Evolutionary conservation across 2,329 filamentous ascomycete species (phyloP), one percentile per base, ranked within the genome.

Genomic region (Elsinoe necatrix): DNA sequence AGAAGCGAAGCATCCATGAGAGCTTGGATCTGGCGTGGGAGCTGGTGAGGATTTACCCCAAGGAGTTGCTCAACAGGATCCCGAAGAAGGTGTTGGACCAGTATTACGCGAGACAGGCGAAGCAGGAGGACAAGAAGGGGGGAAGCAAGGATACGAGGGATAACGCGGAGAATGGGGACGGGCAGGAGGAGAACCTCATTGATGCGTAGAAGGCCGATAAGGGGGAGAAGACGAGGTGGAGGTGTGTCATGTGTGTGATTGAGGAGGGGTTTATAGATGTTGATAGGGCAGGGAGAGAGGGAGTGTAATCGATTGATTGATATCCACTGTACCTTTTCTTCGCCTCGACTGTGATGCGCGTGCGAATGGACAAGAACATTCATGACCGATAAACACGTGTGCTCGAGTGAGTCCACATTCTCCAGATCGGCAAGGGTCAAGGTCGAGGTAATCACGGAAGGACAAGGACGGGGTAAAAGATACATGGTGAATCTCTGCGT

Each of bases 11-110:
- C 61, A 95, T 98, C 69, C 91, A 83, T 73, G 93, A 98, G 73
- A 95, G 89, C 45, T 82, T 98, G 61, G 95, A 98, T 67, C 82
- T 95, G 66, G 95, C 93, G 41, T 98, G 93, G 93, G 92, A 89
- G 69, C 76, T 98, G 72, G 84, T 98, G 64, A 85, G 93, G 63
- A 95, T 98, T 73, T 98, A 92, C 80, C 92, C 92, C 73, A 96
- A 95, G 83, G 93, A 98, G 67, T 77, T 96, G 65, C 87, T 98
- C 66, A 98, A 98, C 79, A 89, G 95, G 62, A 78, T 78, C 57
- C 76, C 76, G 48, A 76, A 76, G 68, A 78, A 78, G 72, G 68
- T 78, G 3, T 69, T 79, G 45, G 75, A 79, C 58, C 67, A 77
- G 66, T 79, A 72, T 67, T 79, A 79, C 65, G 70, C 72, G 64